Evolutionary conservation across 2,329 filamentous ascomycete species (phyloP), one percentile per base, ranked within the genome.

Genomic region (Magnaporthiopsis rhizophila): DNA sequence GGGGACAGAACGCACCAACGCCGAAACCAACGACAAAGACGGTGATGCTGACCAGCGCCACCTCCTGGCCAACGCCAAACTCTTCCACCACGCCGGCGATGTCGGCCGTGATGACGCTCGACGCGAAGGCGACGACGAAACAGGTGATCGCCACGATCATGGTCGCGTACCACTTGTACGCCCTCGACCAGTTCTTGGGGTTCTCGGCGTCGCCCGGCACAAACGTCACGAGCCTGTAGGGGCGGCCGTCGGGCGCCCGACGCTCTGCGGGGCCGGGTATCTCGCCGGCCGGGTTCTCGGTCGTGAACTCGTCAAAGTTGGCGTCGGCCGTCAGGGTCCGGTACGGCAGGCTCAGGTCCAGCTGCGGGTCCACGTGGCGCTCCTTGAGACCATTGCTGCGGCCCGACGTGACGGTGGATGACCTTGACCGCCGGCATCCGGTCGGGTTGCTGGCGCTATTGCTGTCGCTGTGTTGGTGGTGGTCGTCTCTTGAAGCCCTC

Each of bases 21-120:
- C 90, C 91, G 69, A 95, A 95, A 3, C 91, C 91, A 45, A 94
- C 78, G 53, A 95, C 91, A 67, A 95, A 95, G 0, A 95, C 77
- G 0, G 88, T 87, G 65, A 96, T 87, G 28, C 83, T 86, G 1
- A 95, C 76, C 13, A 95, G 79, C 0, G 87, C 84, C 8, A 92
- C 89, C 76, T 94, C 90, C 28, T 87, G 79, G 38, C 87, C 89
- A 64, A 92, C 86, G 64, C 81, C 64, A 68, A 96, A 92, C 62
- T 85, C 80, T 21, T 85, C 71, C 0, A 79, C 74, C 0, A 91
- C 86, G 1, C 87, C 89, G 2, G 72, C 77, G 3, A 96, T 79
- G 72, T 92, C 89, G 13, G 91, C 86, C 0, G 92, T 96, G 72
- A 96, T 87, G 68, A 96, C 88, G 62, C 87, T 86, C 61, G 88